A percentile compares a stretch with the other conserved stretches of the same genome.
Conservation (phyloP, 345 rosid genomes). For the Cardamine resedifolia region DNA sequence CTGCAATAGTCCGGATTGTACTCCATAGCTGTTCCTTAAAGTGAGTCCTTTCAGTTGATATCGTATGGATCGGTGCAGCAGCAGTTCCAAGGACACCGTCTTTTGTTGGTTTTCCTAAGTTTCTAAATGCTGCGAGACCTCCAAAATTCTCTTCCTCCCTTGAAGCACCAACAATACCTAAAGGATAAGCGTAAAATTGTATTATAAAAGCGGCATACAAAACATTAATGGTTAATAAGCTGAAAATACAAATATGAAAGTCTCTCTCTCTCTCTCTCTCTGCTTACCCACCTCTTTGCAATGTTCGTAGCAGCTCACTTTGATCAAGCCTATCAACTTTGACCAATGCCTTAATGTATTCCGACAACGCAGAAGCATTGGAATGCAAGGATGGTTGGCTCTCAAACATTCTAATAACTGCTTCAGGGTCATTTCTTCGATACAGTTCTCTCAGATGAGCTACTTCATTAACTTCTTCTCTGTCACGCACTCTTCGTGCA, state of each 20-base stretch:
- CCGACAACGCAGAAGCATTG: conserved; percentile 65
- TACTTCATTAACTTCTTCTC: conserved; percentile 65
- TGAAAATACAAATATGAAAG: neutral
- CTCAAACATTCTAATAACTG: conserved; percentile 78
- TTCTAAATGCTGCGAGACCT: conserved; percentile 63
- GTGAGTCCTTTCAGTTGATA: conserved; percentile 71
- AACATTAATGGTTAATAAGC: neutral
- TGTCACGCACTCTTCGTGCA: conserved; percentile 75
- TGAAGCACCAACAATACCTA: conserved; percentile 55
- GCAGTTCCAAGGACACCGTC: conserved; percentile 82
- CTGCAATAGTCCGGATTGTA: conserved; percentile 68
- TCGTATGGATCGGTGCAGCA: conserved; percentile 82
- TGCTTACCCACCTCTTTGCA: conserved; percentile 75
- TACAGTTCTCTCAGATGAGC: conserved; percentile 72
- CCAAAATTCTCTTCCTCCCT: conserved; percentile 60
- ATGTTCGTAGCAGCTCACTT: conserved; percentile 71
- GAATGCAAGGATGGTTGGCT: conserved; percentile 72
- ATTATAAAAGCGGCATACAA: neutral
- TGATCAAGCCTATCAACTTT: conserved; percentile 86
- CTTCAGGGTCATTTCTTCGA: conserved; percentile 84
- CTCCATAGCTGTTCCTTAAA: conserved; percentile 97
- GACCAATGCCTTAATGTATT: conserved; percentile 86
- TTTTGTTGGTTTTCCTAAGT: conserved; percentile 66
- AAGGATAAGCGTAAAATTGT: neutral
- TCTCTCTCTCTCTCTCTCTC: neutral